Evolutionary conservation across 352 stramenopile species (phyloP), one percentile per base, ranked within the genome.

Genomic region (Pythium utonaiense): DNA sequence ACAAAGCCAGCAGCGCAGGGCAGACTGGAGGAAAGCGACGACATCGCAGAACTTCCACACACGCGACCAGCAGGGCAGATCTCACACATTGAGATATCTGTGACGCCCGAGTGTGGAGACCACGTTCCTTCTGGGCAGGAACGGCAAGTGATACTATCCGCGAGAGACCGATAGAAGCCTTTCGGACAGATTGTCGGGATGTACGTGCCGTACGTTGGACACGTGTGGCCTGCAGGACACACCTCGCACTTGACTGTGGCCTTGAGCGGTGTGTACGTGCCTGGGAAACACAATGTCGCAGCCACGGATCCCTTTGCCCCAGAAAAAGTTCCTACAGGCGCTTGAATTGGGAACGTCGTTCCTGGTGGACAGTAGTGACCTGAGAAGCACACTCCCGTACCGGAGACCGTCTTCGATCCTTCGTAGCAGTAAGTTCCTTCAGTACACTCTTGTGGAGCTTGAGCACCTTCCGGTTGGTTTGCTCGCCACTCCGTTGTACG

Each of bases 331-430:
- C 97, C 97, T 1, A 97, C 80, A 13, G 95, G 95, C 27, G 93
- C 87, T 65, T 97, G 75, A 7, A 86, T 91, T 0, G 96, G 96
- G 16, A 85, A 83, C 21, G 71, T 81, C 5, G 91, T 89, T 1
- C 90, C 90, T 21, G 92, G 88, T 28, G 95, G 95, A 67, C 96
- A 99, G 66, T 98, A 99, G 64, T 99, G 96, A 2, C 97, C 97
- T 7, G 86, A 80, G 41, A 88, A 98, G 71, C 97, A 99, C 33
- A 80, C 70, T 1, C 82, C 83, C 22, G 80, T 93, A 9, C 93
- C 96, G 0, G 87, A 90, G 0, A 88, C 65, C 2, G 70, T 88
- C 30, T 85, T 73, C 1, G 92, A 96, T 41, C 81, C 83, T 57
- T 83, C 71, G 31, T 93, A 64, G 58, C 96, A 99, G 74, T 90